Evolutionary conservation across 208 protist genomes (phyloP), one percentile per base, ranked within the genome.

Genomic region (Leishmania major): DNA sequence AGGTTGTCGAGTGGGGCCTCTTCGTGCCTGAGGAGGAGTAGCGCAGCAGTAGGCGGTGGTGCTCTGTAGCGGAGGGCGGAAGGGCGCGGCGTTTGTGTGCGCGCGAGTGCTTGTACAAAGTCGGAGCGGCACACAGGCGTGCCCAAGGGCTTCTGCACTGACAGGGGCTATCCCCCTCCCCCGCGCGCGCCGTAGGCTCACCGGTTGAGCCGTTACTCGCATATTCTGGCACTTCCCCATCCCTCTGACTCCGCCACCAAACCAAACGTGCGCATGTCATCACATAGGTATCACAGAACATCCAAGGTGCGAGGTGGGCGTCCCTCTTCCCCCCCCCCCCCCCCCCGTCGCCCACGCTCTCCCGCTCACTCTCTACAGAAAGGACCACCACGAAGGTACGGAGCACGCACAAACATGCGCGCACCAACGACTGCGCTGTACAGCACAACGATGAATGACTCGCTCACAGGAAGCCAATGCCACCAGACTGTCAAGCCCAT

Each of bases 1-100:
- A 83, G 35, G 83, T 96, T 51, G 57, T 86, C 17, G 87, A 94
- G 6, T 96, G 91, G 90, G 84, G 80, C 1, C 83, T 96, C 15
- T 96, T 96, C 84, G 91, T 94, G 37, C 87, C 84, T 0, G 92
- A 96, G 77, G 84, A 84, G 0, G 83, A 47, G 83, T 71, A 84
- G 53, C 28, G 7, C 28, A 13, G 67, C 25, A 4, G 31, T 49
- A 55, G 51, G 60, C 8, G 37, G 74, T 49, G 83, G 37, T 64
- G 37, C 43, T 31, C 13, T n/a, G 28, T 13, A 74, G 43, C 17
- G 22, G 45, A 47, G n/a, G 66, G 66, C 4, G 11, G 64, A 13
- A 13, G 15, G 69, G 28, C 19, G 10, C 70, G 43, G 37, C 7
- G 45, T 45, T 74, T 31, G 28, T 74, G 43, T 28, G 19, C 31